Evolutionary conservation across 2,329 filamentous ascomycete genomes (phyloP), one percentile per base, ranked within the genome.

Genomic region (Harringtonia aguacate): DNA sequence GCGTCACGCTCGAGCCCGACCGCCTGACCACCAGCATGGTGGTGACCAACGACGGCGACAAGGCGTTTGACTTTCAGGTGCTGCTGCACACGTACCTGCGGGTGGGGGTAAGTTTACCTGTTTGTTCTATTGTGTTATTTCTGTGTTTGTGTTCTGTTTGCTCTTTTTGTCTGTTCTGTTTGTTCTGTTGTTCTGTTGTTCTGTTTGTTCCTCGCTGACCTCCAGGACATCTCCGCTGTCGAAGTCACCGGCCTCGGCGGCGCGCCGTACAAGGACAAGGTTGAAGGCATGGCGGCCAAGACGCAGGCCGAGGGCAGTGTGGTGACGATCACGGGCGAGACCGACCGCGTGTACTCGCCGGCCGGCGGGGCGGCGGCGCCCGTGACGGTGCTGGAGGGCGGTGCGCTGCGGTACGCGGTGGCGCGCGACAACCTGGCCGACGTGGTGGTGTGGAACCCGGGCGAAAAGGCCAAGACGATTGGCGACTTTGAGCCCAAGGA

Each of bases 391-490:
- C 58, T 69, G 15, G 79, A 85, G 55, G 73, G 65, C 40, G 81
- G 77, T 48, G 73, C 74, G 56, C 70, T 79, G 14, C 67, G 74
- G 41, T 88, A 84, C 67, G 79, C 80, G 47, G 72, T 97, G 44
- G 77, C 83, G 34, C 79, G 92, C 49, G 87, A 95, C 63, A 89
- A 87, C 52, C 73, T 98, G 52, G 75, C 77, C 49, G 86, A 97
- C 53, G 81, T 92, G 15, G 90, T 95, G 1, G 84, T 97, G 27
- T 98, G 92, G 92, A 98, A 98, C 65, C 92, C 92, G 2, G 72
- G 74, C 34, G 86, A 89, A 50, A 94, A 94, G 69, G 79, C 86
- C 2, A 77, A 79, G 54, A 73, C 73, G 6, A 94, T 95, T 67
- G 79, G 70, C 42, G 92, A 98, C 63, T 95, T 97, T 60, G 76